phyloP scores from a whole-genome alignment of 208 protist species.

The Leishmania tropica region DNA sequence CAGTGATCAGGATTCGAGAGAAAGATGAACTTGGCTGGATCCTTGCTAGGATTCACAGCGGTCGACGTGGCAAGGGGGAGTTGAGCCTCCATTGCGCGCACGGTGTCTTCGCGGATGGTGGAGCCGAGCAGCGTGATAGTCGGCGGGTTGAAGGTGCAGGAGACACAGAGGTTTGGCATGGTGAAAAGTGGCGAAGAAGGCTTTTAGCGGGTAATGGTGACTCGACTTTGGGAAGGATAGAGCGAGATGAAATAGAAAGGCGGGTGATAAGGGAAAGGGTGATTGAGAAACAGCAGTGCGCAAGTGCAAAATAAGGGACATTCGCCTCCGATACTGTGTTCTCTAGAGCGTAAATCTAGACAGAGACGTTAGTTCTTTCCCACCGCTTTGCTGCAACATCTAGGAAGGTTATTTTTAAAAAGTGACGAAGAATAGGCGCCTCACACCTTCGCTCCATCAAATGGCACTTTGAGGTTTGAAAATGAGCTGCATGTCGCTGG shows the following conservation, averaged over 20 bases:
- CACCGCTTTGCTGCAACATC: neutral
- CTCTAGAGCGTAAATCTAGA: neutral
- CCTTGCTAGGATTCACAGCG: constrained; percentile 64
- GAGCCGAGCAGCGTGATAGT: constrained; percentile 87
- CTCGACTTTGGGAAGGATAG: neutral
- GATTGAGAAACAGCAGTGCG: neutral
- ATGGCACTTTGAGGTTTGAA: neutral
- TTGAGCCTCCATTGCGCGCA: constrained; percentile 77
- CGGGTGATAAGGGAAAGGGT: neutral
- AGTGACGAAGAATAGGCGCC: too few species aligned
- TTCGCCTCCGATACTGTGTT: neutral
- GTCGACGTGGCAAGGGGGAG: constrained; percentile 80
- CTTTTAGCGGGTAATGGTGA: neutral
- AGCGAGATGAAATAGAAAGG: neutral
- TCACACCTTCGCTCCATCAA: neutral
- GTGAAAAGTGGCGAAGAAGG: constrained; percentile 1
- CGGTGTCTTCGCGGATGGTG: constrained; percentile 86
- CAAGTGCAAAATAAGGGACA: neutral
- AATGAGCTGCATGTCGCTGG: neutral
- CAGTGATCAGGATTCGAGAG: constrained; percentile 84
- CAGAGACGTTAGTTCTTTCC: neutral
- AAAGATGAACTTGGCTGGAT: constrained; percentile 79
- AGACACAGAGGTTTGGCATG: constrained; percentile 94
- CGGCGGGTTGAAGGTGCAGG: constrained; percentile 90
- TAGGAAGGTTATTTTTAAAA: too few species aligned